These are phyloP conservation scores for Citrus glauca DNA, from an alignment of 345 rosid species.

Conservation along the genomic window DNA sequence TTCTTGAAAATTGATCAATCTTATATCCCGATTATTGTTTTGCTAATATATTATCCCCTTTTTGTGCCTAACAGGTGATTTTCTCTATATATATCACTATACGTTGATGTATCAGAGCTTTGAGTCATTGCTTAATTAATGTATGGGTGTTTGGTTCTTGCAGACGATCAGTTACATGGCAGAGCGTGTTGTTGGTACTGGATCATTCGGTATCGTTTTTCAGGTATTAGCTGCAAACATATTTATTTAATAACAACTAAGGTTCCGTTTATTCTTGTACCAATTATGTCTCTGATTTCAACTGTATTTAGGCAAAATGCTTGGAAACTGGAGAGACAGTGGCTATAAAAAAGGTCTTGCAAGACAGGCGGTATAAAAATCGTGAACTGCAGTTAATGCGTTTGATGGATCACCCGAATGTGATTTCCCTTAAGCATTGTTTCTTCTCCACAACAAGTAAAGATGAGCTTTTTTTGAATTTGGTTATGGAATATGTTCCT, in stretches of 20 bases:
- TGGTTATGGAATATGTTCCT: slow-evolving; percentile 88
- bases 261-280: not conserved
- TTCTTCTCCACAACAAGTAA: slow-evolving; percentile 79
- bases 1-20: not conserved
- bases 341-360: slow-evolving; percentile 85
- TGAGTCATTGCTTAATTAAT: not conserved
- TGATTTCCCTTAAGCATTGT: slow-evolving; percentile 73
- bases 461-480: slow-evolving; percentile 69
- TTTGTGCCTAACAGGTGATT: not conserved
- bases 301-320: slow-evolving; percentile 63
- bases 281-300: slow-evolving; percentile 1
- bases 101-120: not conserved
- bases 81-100: not conserved
- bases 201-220: slow-evolving; percentile 80
- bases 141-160: slow-evolving; percentile 7
- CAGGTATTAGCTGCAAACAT: slow-evolving; percentile 39
- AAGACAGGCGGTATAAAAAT: slow-evolving; percentile 72
- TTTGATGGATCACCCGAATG: slow-evolving; percentile 81
- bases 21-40: not conserved
- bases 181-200: slow-evolving; percentile 76
- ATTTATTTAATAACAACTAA: not conserved
- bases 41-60: not conserved
- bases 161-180: slow-evolving; percentile 92
- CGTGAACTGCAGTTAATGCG: slow-evolving; percentile 83
- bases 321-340: slow-evolving; percentile 84